A percentile compares a stretch with the other conserved stretches of the same genome.
phyloP scores from a whole-genome alignment of 345 rosid genomes.

The Syzygium oleosum region DNA sequence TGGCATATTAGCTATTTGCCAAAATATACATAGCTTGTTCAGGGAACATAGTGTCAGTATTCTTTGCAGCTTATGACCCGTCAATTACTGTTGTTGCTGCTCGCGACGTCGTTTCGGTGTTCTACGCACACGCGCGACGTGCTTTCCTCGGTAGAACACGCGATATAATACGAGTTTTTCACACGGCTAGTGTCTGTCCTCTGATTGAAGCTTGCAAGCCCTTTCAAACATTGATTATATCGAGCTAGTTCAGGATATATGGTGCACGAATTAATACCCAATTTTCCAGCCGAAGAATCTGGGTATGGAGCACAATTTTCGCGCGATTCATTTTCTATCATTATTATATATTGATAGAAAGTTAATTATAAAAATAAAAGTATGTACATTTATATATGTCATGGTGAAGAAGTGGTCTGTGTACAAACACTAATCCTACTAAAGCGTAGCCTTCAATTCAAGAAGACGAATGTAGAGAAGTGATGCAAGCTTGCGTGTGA shows the following conservation, averaged over 20 bases:
- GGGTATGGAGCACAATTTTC: not conserved
- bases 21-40: not conserved
- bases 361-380: too few relatives aligned
- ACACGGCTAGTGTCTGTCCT: not conserved
- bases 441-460: not conserved
- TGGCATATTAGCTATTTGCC: not conserved
- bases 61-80: not conserved
- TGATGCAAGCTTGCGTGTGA: not conserved
- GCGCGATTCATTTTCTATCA: too few relatives aligned
- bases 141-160: not conserved
- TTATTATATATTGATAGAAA: not conserved
- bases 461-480: not conserved
- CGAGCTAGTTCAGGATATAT: not conserved
- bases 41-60: not conserved
- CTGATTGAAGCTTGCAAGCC: not conserved
- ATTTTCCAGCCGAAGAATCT: too few relatives aligned
- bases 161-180: not conserved
- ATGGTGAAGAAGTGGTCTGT: not conserved
- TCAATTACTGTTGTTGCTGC: not conserved
- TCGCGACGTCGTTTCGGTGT: not conserved
- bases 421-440: not conserved
- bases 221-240: not conserved
- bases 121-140: not conserved
- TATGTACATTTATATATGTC: too few relatives aligned
- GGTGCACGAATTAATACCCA: not conserved